A percentile compares a stretch with the other conserved stretches of the same genome.
These are phyloP conservation scores for Helotiales sp. DNA, from an alignment of 2,329 filamentous ascomycete genomes.

Conservation along the genomic window DNA sequence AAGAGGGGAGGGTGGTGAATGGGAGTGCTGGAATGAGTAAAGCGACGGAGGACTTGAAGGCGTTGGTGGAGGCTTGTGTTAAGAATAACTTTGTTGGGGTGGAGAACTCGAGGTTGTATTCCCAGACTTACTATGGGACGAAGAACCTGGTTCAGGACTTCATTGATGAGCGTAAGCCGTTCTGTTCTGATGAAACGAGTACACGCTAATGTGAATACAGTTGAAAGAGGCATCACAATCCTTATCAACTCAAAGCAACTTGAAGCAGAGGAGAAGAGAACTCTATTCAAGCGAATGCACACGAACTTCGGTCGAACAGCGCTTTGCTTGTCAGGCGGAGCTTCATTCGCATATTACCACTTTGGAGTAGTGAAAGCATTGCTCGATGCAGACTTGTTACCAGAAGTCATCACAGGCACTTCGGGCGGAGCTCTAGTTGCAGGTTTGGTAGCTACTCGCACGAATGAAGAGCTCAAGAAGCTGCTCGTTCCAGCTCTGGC, in stretches of 20 bases:
- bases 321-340: constrained; percentile 88
- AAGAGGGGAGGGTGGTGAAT: constrained; percentile 32
- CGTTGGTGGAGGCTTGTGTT: constrained; percentile 82
- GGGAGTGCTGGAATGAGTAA: constrained; percentile 43
- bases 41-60: constrained; percentile 73
- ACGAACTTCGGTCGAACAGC: constrained; percentile 93
- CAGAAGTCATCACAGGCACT: constrained; percentile 94
- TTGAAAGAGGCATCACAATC: constrained; percentile 66
- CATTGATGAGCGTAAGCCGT: constrained; percentile 70
- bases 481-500: constrained; percentile 87
- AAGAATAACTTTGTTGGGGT: constrained; percentile 98
- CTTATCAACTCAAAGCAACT: constrained; percentile 69
- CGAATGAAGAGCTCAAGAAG: constrained; percentile 84
- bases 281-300: constrained; percentile 82
- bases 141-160: constrained; percentile 91
- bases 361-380: constrained; percentile 90
- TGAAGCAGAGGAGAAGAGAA: constrained; percentile 70
- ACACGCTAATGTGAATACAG: constrained; percentile 39
- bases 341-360: constrained; percentile 95
- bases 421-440: constrained; percentile 92
- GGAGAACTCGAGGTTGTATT: constrained; percentile 92
- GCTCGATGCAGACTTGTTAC: constrained; percentile 80
- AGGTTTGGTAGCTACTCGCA: constrained; percentile 82
- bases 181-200: constrained; percentile 19
- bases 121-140: constrained; percentile 97